Conservation (phyloP, 2,329 filamentous ascomycete species). For the Aspergillus intermedius region DNA sequence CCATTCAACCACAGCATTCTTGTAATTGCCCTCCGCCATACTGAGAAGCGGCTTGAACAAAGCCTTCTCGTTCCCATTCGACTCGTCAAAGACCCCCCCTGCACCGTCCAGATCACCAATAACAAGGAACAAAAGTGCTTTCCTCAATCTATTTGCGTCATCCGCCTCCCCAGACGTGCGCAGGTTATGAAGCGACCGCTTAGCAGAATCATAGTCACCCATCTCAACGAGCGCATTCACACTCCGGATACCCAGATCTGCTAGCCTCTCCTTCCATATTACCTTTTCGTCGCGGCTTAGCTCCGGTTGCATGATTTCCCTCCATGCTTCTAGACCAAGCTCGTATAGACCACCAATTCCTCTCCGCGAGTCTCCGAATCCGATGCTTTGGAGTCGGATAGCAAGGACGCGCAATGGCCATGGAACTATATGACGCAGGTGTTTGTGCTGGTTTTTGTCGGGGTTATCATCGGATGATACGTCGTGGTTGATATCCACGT, state of each 20-base stretch:
- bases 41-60: slow-evolving; percentile 57
- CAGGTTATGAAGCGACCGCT: slow-evolving; percentile 62
- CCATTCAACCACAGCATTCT: slow-evolving; percentile 59
- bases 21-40: slow-evolving; percentile 72
- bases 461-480: slow-evolving; percentile 47
- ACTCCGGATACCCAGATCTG: slow-evolving; percentile 64
- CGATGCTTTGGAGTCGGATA: slow-evolving; percentile 76
- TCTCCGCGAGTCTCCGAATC: slow-evolving; percentile 74
- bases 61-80: slow-evolving; percentile 34
- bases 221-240: slow-evolving; percentile 56
- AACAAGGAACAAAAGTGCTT: slow-evolving; percentile 66
- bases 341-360: slow-evolving; percentile 90
- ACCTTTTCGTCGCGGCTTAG: slow-evolving; percentile 50
- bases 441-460: slow-evolving; percentile 53
- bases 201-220: slow-evolving; percentile 77
- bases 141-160: slow-evolving; percentile 31
- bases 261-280: slow-evolving; percentile 65
- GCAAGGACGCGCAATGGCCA: slow-evolving; percentile 81
- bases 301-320: slow-evolving; percentile 48
- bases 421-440: slow-evolving; percentile 69
- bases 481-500: slow-evolving; percentile 26
- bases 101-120: slow-evolving; percentile 71
- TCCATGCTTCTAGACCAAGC: slow-evolving; percentile 69
- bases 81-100: slow-evolving; percentile 44
- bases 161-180: slow-evolving; percentile 24